A percentile compares a stretch with the other conserved stretches of the same genome.
These are phyloP conservation scores for Zymoseptoria tritici DNA, from an alignment of 2,329 filamentous ascomycete species.

Conservation along the genomic window DNA sequence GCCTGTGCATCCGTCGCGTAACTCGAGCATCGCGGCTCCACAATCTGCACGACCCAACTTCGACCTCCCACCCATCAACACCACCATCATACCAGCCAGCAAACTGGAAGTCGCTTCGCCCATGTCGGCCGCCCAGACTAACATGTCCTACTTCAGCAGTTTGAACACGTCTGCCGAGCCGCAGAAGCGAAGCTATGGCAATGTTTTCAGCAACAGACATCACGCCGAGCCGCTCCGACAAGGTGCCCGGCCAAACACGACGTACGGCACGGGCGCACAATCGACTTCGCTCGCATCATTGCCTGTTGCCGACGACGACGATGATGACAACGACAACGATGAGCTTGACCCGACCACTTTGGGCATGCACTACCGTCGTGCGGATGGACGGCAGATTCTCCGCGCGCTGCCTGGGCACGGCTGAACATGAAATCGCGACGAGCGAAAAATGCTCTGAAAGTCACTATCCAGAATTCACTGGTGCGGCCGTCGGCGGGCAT, in stretches of 20 bases:
- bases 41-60: constrained; percentile 12
- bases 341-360: constrained; percentile 24
- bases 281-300: constrained; percentile 5
- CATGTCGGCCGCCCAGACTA: constrained; percentile 29
- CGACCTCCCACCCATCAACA: constrained; percentile 38
- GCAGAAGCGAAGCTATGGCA: constrained; percentile 41
- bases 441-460: not conserved
- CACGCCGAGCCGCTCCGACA: constrained; percentile 37
- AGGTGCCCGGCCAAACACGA: constrained; percentile 35
- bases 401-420: constrained; percentile 20
- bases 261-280: constrained; percentile 12
- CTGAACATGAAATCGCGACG: not conserved
- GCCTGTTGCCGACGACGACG: constrained; percentile 31
- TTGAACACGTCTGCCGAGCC: constrained; percentile 19
- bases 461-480: no score
- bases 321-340: constrained; percentile 22
- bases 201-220: constrained; percentile 36
- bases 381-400: constrained; percentile 34
- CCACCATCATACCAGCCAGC: constrained; percentile 27
- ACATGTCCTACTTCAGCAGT: constrained; percentile 21
- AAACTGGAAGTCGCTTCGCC: constrained; percentile 39
- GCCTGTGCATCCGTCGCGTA: constrained; percentile 20
- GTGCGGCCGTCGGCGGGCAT: not conserved
- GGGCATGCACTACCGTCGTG: constrained; percentile 41
- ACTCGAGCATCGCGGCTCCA: constrained; percentile 18